Evolutionary conservation across 2,329 filamentous ascomycete genomes (phyloP), one percentile per base, ranked within the genome.

Genomic region (Monosporascus cannonballus): DNA sequence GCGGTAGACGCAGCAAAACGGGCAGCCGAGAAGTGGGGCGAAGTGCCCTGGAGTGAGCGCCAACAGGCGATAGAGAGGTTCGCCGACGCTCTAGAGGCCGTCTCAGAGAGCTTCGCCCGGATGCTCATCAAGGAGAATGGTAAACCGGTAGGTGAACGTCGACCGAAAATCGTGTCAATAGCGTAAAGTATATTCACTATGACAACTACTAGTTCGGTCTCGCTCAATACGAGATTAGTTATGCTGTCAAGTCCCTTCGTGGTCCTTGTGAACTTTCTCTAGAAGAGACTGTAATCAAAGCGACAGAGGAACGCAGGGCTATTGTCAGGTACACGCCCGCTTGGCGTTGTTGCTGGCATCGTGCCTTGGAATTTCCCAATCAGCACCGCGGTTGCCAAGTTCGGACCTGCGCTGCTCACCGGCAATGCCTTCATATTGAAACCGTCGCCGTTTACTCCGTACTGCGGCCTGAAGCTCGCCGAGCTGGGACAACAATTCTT

Each of bases 341-440:
- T 77, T 20, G 75, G 76, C 1, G 70, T 77, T 3, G 64, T 63
- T 3, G 74, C 67, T 3, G 79, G 70, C 15, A 80, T 82, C 36
- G 68, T 78, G 1, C 77, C 78, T 0, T 82, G 79, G 78, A 83
- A 83, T 59, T 79, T 78, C 54, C 81, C 81, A 5, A 64, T 85
- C n/a, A 61, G 76, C 22, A 66, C 83, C 2, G 73, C 71, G 6
- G 63, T 74, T 8, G 72, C 73, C 50, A 86, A 86, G 65, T 69
- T 86, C 25, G 76, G 73, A 1, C 77, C 81, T 0, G 78, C 79
- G 2, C 62, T 86, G 0, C 56, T 84, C 37, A 80, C 82, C 0
- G 80, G 80, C 9, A 82, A 81, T 56, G 66, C 69, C 15, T 67
- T 83, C 42, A 80, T 84, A 49, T 64, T 81, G 55, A 83, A 83